A percentile compares a stretch with the other conserved stretches of the same genome.
phyloP scores from a whole-genome alignment of 768 basidiomycete genomes.

The Nevesoporus exiguus region DNA sequence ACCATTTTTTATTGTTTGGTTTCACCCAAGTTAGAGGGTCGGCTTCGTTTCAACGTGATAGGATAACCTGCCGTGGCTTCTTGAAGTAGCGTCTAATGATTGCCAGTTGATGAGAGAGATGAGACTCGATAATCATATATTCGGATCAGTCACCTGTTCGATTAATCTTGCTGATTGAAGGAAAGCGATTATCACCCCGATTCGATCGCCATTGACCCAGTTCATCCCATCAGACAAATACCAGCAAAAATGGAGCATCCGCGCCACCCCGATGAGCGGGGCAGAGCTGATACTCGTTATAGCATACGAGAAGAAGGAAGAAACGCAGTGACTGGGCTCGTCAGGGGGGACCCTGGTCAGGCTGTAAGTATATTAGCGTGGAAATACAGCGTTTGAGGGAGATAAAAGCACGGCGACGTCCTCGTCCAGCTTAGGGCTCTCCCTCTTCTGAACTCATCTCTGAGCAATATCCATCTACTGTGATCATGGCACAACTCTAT shows the following conservation, averaged over 20 bases:
- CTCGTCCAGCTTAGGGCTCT: background rate
- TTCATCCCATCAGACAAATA: background rate
- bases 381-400: background rate
- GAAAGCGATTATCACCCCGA: background rate
- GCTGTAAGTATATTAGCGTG: background rate
- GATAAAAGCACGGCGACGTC: slow-evolving; percentile 6
- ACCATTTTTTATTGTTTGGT: too few species aligned
- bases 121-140: background rate
- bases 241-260: background rate
- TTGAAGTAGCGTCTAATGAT: too few species aligned
- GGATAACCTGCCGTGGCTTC: too few species aligned
- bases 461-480: background rate
- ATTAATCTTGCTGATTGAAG: background rate
- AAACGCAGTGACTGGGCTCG: background rate
- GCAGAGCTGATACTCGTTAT: background rate
- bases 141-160: background rate
- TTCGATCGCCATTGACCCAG: background rate
- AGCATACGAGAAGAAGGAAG: background rate
- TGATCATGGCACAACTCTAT: slow-evolving; percentile 13
- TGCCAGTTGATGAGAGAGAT: background rate
- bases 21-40: background rate
- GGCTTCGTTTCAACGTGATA: background rate
- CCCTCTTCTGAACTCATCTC: background rate
- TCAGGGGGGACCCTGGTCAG: background rate
- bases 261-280: too few species aligned